A percentile compares a stretch with the other conserved stretches of the same genome.
These are phyloP conservation scores for Boletus tomentosulus DNA, from an alignment of 768 basidiomycete genomes.

Conservation along the genomic window DNA sequence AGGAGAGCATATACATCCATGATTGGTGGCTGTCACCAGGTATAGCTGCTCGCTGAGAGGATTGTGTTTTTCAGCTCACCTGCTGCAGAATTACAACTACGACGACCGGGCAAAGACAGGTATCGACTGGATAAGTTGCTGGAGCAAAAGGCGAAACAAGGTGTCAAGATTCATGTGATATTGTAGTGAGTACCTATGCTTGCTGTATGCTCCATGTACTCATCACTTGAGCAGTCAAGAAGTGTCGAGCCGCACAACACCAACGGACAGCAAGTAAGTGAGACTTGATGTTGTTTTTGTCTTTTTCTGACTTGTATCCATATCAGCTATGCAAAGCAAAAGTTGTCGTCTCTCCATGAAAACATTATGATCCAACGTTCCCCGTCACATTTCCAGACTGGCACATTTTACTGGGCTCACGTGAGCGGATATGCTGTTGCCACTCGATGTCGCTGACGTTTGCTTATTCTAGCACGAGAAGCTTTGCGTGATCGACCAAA, in stretches of 20 bases:
- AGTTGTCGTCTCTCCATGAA: slow-evolving; percentile 70
- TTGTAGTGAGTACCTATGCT: slow-evolving; percentile 61
- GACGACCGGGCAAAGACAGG: slow-evolving; percentile 77
- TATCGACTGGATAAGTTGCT: slow-evolving; percentile 86
- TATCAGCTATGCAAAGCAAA: slow-evolving; percentile 80
- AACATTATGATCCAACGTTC: slow-evolving; percentile 97
- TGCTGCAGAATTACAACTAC: slow-evolving; percentile 68
- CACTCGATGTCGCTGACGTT: background rate
- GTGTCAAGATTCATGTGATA: slow-evolving; percentile 94
- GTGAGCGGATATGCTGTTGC: slow-evolving; percentile 40
- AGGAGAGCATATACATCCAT: slow-evolving; percentile 88
- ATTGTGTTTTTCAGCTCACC: background rate
- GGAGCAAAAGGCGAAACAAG: slow-evolving; percentile 88
- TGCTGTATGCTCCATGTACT: background rate
- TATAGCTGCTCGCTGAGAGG: slow-evolving; percentile 26
- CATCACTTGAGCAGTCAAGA: slow-evolving; percentile 60
- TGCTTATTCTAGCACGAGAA: slow-evolving; percentile 78
- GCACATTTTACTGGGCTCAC: slow-evolving; percentile 98
- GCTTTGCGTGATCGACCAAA: slow-evolving; percentile 93
- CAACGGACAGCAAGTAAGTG: slow-evolving; percentile 84
- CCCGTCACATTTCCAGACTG: slow-evolving; percentile 95
- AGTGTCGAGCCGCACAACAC: slow-evolving; percentile 92
- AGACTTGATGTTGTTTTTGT: background rate
- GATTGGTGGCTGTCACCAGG: slow-evolving; percentile 98
- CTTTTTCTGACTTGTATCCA: slow-evolving; percentile 6